phyloP scores from a whole-genome alignment of 1,284 basidiomycete species.

The Ustilago esculenta region DNA sequence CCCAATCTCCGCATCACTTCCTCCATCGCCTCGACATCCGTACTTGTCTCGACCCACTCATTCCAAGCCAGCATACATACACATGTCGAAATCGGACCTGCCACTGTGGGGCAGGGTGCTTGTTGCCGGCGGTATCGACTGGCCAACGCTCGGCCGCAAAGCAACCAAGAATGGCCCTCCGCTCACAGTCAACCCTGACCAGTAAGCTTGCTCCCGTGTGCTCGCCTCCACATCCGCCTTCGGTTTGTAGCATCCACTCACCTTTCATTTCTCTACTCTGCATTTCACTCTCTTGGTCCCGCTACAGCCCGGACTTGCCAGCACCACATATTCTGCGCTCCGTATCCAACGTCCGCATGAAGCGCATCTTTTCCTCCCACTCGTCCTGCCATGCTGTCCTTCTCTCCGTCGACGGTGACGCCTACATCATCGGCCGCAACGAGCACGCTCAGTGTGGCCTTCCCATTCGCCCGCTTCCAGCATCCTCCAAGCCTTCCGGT shows the following conservation, averaged over 20 bases:
- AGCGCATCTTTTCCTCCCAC: slow-evolving; percentile 52
- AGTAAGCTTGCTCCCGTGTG: no score
- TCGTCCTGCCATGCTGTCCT: slow-evolving; percentile 51
- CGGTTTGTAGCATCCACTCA: no score
- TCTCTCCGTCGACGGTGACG: slow-evolving; percentile 73
- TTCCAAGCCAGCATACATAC: not conserved
- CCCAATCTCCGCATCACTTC: no score
- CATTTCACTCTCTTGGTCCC: not conserved
- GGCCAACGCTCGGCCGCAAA: slow-evolving; percentile 70
- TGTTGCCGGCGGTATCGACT: slow-evolving; percentile 84
- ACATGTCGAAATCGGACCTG: slow-evolving; percentile 32
- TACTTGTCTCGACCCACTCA: no score
- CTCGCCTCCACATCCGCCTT: no score
- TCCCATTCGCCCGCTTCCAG: slow-evolving; percentile 36
- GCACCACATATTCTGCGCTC: slow-evolving; percentile 88
- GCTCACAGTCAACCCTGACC: slow-evolving; percentile 35
- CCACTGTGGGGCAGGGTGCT: slow-evolving; percentile 72
- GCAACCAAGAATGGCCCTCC: slow-evolving; percentile 36
- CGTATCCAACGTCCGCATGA: slow-evolving; percentile 75
- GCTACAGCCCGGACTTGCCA: slow-evolving; percentile 76
- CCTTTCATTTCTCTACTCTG: not conserved
- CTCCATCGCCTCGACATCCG: no score
- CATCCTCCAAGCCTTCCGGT: slow-evolving; percentile 68
- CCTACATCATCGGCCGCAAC: slow-evolving; percentile 87
- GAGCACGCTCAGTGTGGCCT: slow-evolving; percentile 68